A percentile compares a stretch with the other conserved stretches of the same genome.
These are phyloP conservation scores for Phytophthora pini DNA, from an alignment of 352 stramenopile genomes.

Conservation along the genomic window DNA sequence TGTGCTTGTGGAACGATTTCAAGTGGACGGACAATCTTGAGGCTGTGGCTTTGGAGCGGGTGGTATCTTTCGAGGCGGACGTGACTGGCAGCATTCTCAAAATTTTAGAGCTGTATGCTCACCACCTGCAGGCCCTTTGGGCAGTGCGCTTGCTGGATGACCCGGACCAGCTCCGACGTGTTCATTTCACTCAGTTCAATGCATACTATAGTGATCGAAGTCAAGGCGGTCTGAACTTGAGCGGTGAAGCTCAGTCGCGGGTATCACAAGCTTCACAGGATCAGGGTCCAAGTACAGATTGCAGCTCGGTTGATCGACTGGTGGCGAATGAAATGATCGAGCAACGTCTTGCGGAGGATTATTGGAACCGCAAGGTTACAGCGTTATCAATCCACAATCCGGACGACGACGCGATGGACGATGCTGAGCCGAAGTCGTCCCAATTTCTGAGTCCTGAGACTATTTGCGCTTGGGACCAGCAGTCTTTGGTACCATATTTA, in stretches of 20 bases:
- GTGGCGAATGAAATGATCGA: slow-evolving; percentile 36
- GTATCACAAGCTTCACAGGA: background rate
- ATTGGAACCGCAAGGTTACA: slow-evolving; percentile 55
- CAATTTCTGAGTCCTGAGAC: slow-evolving; percentile 25
- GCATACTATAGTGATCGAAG: slow-evolving; percentile 73
- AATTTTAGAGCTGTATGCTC: slow-evolving; percentile 63
- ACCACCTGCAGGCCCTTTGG: slow-evolving; percentile 70
- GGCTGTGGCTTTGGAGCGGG: slow-evolving; percentile 48
- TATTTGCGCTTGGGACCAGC: slow-evolving; percentile 48
- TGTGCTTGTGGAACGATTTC: slow-evolving; percentile 84
- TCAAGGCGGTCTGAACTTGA: slow-evolving; percentile 34
- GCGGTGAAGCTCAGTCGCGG: slow-evolving; percentile 8
- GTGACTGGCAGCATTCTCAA: slow-evolving; percentile 68
- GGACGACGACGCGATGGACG: slow-evolving; percentile 17
- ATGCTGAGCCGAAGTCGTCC: background rate
- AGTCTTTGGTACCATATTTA: slow-evolving; percentile 36
- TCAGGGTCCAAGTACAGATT: background rate
- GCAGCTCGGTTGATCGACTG: slow-evolving; percentile 18
- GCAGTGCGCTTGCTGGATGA: slow-evolving; percentile 48
- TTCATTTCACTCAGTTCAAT: slow-evolving; percentile 76
- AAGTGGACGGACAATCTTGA: slow-evolving; percentile 72
- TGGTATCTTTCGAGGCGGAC: slow-evolving; percentile 65
- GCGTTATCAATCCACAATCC: slow-evolving; percentile 20
- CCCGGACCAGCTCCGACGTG: slow-evolving; percentile 48
- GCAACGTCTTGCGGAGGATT: slow-evolving; percentile 38